Evolutionary conservation across 2,329 filamentous ascomycete genomes (phyloP), one percentile per base, ranked within the genome.

Genomic region (Shiraia sp.): DNA sequence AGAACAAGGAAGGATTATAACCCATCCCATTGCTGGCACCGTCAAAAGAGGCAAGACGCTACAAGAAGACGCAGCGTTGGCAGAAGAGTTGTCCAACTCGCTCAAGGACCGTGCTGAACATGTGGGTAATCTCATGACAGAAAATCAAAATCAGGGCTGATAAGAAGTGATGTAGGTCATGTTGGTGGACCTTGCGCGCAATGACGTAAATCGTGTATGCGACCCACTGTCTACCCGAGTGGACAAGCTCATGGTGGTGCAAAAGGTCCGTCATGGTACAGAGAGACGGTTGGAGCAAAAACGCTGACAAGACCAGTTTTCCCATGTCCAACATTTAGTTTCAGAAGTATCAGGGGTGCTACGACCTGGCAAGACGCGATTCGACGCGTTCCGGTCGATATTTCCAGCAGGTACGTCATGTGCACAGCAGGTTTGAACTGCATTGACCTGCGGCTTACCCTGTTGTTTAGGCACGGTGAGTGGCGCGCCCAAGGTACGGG

Each of bases 131-230:
- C 35, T 37, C 29, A 40, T 37, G 30, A 31, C 43, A 27, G 28
- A 22, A 23, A 30, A 42, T 52, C 45, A 47, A 52, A 89, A 89
- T 89, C 36, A 89, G 74, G 41, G 55, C 58, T 67, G 45, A 66
- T 50, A 30, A 42, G 38, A 51, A 32, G 42, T 42, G n/a, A n/a
- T n/a, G n/a, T 38, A 97, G 75, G 91, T 97, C 62, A 99, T 99
- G 93, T 77, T 99, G 56, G 93, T 97, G 32, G 92, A 99, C 68
- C 78, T 97, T 41, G 93, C 93, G 10, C 84, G 93, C 44, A 97
- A 99, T 77, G 93, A 99, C 70, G 83, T 99, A 57, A 97, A 96
- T 74, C 86, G 93, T 34, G 89, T 99, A 15, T 95, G 90, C 70
- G 90, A 96, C 72, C 93, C 93, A 13, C 77, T 86, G 26, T 89